These are phyloP conservation scores for Xylariaceae sp. DNA, from an alignment of 2,329 filamentous ascomycete species.

Conservation along the genomic window DNA sequence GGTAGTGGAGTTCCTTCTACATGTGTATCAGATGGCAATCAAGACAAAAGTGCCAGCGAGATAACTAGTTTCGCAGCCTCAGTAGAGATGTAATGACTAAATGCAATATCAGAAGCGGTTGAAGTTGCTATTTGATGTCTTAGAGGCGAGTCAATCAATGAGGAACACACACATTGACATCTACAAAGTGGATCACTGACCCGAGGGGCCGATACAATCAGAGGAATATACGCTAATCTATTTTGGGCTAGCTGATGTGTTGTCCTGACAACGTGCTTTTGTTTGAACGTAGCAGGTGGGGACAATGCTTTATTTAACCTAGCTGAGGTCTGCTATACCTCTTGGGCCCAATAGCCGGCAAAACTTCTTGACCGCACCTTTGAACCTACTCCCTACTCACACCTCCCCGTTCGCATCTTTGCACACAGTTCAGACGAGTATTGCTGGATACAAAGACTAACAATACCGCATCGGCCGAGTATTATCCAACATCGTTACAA, in stretches of 20 bases:
- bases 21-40: background rate
- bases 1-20: background rate
- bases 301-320: constrained; percentile 9
- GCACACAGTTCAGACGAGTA: background rate
- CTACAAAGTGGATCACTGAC: too few relatives aligned
- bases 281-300: constrained; percentile 9
- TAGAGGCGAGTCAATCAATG: too few relatives aligned
- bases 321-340: constrained; percentile 1
- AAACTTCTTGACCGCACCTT: constrained; percentile 14
- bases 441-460: constrained; percentile 7
- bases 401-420: constrained; percentile 5
- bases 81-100: too few relatives aligned
- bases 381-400: constrained; percentile 2
- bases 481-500: constrained; percentile 8
- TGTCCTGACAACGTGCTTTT: constrained; percentile 14
- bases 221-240: background rate
- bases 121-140: too few relatives aligned
- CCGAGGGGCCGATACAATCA: too few relatives aligned
- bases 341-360: constrained; percentile 9
- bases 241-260: background rate
- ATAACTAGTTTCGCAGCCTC: too few relatives aligned
- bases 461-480: background rate
- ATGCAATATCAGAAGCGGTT: too few relatives aligned
- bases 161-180: too few relatives aligned
- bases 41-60: too few relatives aligned